Conservation (phyloP, 345 rosid species). For the Citrus unshiu region DNA sequence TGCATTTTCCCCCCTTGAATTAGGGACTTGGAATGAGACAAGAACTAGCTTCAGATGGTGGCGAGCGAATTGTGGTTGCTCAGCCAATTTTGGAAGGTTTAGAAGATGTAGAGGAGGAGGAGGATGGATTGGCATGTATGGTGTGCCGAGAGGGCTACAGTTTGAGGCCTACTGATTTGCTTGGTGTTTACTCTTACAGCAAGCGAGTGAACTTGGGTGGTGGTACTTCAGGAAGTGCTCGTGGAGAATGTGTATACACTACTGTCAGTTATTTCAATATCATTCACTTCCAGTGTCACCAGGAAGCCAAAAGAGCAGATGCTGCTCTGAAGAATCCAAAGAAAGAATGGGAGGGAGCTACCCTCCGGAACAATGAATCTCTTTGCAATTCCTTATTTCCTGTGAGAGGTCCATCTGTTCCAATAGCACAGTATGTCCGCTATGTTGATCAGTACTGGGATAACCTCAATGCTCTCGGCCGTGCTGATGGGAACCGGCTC, state of each 20-base stretch:
- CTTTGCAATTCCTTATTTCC: slow-evolving; percentile 98
- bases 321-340: slow-evolving; percentile 90
- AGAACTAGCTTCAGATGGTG: slow-evolving; percentile 87
- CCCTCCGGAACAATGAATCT: slow-evolving; percentile 89
- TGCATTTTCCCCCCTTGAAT: background rate
- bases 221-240: slow-evolving; percentile 87
- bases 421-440: slow-evolving; percentile 72
- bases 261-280: slow-evolving; percentile 95
- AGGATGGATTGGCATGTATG: slow-evolving; percentile 97
- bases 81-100: slow-evolving; percentile 87
- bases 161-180: slow-evolving; percentile 84
- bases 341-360: slow-evolving; percentile 99
- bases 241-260: slow-evolving; percentile 95
- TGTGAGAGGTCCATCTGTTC: slow-evolving; percentile 82
- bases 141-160: slow-evolving; percentile 98
- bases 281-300: slow-evolving; percentile 98
- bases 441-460: slow-evolving; percentile 95
- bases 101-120: slow-evolving; percentile 95
- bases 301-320: slow-evolving; percentile 99
- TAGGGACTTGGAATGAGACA: slow-evolving; percentile 92
- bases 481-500: slow-evolving; percentile 92
- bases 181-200: slow-evolving; percentile 88
- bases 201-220: slow-evolving; percentile 92
- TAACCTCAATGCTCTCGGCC: slow-evolving; percentile 88
- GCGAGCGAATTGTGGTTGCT: slow-evolving; percentile 81